phyloP scores from a whole-genome alignment of 73 alveolate species.

The Strombidium stylifer region DNA sequence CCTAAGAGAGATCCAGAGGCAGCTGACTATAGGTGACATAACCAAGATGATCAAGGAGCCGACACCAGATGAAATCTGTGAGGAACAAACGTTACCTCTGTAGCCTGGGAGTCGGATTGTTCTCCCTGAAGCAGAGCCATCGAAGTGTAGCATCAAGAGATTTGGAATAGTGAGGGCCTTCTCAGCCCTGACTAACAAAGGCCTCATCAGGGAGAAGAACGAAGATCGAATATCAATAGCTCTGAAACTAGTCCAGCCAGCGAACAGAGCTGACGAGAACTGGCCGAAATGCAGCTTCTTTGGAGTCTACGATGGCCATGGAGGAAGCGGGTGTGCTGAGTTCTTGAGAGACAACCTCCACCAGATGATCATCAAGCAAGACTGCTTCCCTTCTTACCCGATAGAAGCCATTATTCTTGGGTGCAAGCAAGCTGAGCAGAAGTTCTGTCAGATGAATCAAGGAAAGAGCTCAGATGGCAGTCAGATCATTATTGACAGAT shows the following conservation, averaged over 20 bases:
- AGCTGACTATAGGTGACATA: too few species aligned
- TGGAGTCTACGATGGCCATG: conserved; percentile 99
- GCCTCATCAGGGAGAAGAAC: conserved; percentile 92
- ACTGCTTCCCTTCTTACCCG: conserved; percentile 40
- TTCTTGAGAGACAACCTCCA: conserved; percentile 93
- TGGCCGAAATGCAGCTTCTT: conserved; percentile 97
- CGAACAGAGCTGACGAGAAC: conserved; percentile 33
- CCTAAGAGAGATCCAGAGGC: too few species aligned
- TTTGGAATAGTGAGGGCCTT: conserved; percentile 88
- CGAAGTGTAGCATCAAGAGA: conserved; percentile 84
- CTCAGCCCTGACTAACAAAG: conserved; percentile 97
- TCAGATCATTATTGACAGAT: conserved; percentile 74
- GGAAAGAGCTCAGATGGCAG: conserved; percentile 23
- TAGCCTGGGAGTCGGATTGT: too few species aligned
- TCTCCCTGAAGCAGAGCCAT: conserved; percentile 55
- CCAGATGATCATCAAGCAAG: conserved; percentile 50
- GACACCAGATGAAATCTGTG: too few species aligned
- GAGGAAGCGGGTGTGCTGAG: conserved; percentile 97
- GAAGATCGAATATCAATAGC: conserved; percentile 96
- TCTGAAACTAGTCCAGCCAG: conserved; percentile 77
- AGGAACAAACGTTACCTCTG: too few species aligned
- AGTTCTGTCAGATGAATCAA: conserved; percentile 49
- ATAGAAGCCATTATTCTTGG: conserved; percentile 47
- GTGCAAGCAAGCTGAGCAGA: conserved; percentile 83
- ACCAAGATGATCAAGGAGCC: too few species aligned